phyloP scores from a whole-genome alignment of 176 grass and related monocot genomes.

The Zoysia pacifica region DNA sequence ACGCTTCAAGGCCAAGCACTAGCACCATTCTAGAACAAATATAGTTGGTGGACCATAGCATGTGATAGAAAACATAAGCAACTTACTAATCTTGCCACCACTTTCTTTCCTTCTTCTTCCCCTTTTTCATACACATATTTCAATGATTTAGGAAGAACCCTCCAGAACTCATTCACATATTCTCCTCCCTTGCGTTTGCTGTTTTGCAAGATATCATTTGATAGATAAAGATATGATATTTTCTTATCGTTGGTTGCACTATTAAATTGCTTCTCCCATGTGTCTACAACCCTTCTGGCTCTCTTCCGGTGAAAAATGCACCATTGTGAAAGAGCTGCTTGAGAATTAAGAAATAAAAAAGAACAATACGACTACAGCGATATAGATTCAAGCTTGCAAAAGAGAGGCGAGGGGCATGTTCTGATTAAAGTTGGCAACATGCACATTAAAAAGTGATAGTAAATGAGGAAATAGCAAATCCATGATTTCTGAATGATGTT shows the following conservation, averaged over 20 bases:
- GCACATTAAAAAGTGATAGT: not conserved
- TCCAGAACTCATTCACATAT: conserved; percentile 98
- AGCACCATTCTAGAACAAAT: not conserved
- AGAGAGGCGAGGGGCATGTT: not conserved
- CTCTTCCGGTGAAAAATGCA: conserved; percentile 94
- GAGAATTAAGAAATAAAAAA: conserved; percentile 65
- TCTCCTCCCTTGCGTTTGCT: conserved; percentile 94
- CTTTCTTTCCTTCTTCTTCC: conserved; percentile 78
- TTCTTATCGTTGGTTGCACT: conserved; percentile 71
- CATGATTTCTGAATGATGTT: not conserved
- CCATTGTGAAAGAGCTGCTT: conserved; percentile 87
- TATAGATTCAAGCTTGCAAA: conserved; percentile 9
- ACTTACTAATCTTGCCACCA: conserved; percentile 88
- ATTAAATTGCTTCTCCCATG: conserved; percentile 87
- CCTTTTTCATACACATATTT: conserved; percentile 80
- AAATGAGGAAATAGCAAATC: conserved; percentile 24
- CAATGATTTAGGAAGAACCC: conserved; percentile 78
- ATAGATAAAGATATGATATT: conserved; percentile 81
- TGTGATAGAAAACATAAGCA: conserved; percentile 21
- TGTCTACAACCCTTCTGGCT: conserved; percentile 88
- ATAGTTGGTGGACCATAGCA: conserved; percentile 7
- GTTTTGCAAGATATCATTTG: conserved; percentile 98
- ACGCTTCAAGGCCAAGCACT: conserved; percentile 5
- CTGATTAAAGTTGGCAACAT: not conserved
- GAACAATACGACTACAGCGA: conserved; percentile 18